Evolutionary conservation across 805 yeast genomes (phyloP).

Genomic region (Hanseniaspora osmophila): DNA sequence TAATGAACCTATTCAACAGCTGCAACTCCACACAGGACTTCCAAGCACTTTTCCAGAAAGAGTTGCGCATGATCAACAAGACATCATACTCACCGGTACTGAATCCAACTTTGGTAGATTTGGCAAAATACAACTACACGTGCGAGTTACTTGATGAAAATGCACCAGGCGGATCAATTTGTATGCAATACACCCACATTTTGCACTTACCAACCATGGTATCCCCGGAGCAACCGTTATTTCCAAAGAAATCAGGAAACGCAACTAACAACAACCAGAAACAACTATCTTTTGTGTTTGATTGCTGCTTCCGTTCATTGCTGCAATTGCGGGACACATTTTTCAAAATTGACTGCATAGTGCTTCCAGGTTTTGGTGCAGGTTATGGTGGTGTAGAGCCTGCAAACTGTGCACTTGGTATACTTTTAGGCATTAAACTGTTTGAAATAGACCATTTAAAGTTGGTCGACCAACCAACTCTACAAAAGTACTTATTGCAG

Average conservation of each 20-base stretch:
- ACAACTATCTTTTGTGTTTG: constrained; percentile 15
- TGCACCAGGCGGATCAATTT: no score
- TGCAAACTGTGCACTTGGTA: constrained; percentile 15
- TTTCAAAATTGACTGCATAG: constrained; percentile 12
- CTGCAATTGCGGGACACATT: constrained; percentile 8
- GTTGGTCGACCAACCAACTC: no score
- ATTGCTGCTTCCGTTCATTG: constrained; percentile 18
- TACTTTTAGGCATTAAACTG: constrained; percentile 18
- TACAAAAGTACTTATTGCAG: no score
- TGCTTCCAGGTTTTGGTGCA: constrained; percentile 21
- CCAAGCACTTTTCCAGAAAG: neutral
- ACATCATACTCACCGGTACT: neutral
- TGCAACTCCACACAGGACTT: neutral
- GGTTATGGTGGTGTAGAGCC: constrained; percentile 22
- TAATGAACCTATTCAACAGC: constrained; percentile 5
- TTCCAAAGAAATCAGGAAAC: constrained; percentile 5
- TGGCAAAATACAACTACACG: neutral
- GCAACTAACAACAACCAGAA: neutral
- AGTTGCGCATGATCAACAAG: neutral
- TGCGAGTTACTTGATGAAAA: neutral
- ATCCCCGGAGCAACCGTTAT: constrained; percentile 14
- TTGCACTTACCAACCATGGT: constrained; percentile 22
- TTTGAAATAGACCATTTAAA: constrained; percentile 6
- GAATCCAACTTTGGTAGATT: neutral
- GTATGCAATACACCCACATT: constrained; percentile 10